phyloP scores from a whole-genome alignment of 163 green algal genomes.

The Chlorella variabilis region DNA sequence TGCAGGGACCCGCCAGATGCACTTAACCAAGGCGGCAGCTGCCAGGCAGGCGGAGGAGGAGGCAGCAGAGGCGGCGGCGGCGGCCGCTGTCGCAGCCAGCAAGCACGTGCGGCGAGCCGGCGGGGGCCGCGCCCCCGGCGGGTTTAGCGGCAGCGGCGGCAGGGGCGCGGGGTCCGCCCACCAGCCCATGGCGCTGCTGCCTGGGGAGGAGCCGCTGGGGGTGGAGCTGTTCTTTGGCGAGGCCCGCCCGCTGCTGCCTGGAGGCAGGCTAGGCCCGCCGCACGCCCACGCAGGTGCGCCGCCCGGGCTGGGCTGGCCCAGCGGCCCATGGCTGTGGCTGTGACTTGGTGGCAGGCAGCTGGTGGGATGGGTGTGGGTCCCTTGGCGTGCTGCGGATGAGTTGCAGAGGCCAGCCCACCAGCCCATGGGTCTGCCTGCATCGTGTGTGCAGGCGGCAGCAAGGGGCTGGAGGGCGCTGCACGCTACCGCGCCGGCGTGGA shows the following conservation, averaged over 20 bases:
- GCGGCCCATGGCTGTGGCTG: not conserved
- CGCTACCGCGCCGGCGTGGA: constrained; percentile 20
- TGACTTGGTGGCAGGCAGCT: not conserved
- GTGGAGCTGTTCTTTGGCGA: constrained; percentile 32
- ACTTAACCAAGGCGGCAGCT: no score
- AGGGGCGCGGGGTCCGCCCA: not conserved
- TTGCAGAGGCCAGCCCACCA: no score
- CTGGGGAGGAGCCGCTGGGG: constrained; percentile 25
- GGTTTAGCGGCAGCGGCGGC: not conserved
- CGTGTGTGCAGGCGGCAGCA: not conserved
- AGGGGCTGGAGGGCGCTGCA: not conserved
- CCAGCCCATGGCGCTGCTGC: constrained; percentile 36
- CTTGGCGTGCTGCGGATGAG: no score
- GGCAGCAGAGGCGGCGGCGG: not conserved
- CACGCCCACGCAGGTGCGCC: not conserved
- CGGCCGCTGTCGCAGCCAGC: not conserved
- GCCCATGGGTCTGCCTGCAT: not conserved
- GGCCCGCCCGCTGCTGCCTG: not conserved
- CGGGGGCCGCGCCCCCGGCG: not conserved
- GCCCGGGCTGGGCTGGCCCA: no score
- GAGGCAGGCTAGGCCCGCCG: not conserved
- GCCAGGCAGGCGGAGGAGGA: not conserved
- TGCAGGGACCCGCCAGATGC: not conserved
- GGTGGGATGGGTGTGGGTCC: no score
- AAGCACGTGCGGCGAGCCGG: not conserved